Conservation (phyloP, 2,329 filamentous ascomycete species). For the Fusarium continuum region DNA sequence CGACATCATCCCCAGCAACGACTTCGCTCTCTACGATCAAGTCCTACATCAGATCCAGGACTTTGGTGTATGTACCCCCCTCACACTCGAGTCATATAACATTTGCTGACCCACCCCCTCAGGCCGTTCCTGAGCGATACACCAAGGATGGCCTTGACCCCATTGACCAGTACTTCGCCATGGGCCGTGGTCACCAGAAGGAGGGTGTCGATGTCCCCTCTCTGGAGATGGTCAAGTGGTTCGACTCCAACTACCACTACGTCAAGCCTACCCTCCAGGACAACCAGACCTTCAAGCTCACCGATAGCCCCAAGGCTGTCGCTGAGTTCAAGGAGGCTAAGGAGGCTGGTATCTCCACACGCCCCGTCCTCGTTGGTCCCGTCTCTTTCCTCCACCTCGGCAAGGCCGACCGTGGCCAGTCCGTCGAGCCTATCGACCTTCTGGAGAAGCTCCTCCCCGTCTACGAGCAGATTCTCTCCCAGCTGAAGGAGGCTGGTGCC, state of each 20-base stretch:
- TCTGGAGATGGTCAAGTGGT: slow-evolving; percentile 99
- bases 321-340: slow-evolving; percentile 96
- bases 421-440: slow-evolving; percentile 90
- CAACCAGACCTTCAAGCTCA: slow-evolving; percentile 94
- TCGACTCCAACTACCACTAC: slow-evolving; percentile 99
- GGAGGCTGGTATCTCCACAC: slow-evolving; percentile 91
- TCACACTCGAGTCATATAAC: neutral
- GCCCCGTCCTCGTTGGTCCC: slow-evolving; percentile 93
- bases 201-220: slow-evolving; percentile 89
- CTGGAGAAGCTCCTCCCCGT: slow-evolving; percentile 92
- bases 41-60: slow-evolving; percentile 98
- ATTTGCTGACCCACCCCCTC: slow-evolving; percentile 18
- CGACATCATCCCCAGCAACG: slow-evolving; percentile 98
- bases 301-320: slow-evolving; percentile 89
- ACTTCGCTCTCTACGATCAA: slow-evolving; percentile 99
- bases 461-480: slow-evolving; percentile 89
- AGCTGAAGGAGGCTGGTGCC: slow-evolving; percentile 96
- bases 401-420: slow-evolving; percentile 97
- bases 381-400: slow-evolving; percentile 97
- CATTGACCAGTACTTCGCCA: slow-evolving; percentile 98
- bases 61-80: slow-evolving; percentile 77
- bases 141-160: slow-evolving; percentile 85
- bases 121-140: slow-evolving; percentile 94
- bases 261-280: slow-evolving; percentile 99
- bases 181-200: slow-evolving; percentile 99